Evolutionary conservation across 306 rosid species (phyloP), one percentile per base, ranked within the genome.

Genomic region (Fagus sylvatica): DNA sequence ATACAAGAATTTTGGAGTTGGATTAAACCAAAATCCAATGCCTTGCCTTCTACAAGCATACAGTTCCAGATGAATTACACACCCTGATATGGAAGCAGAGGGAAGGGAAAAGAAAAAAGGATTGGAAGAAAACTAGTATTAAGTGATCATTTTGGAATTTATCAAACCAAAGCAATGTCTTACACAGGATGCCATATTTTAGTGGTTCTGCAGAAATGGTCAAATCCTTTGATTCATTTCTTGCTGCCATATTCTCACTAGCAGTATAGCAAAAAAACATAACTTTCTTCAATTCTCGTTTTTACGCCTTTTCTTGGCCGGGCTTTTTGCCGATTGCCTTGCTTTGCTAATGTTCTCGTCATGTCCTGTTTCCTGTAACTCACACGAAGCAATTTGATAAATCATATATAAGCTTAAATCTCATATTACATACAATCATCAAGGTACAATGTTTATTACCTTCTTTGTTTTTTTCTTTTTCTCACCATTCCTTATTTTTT

Each of bases 281-380:
- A 68, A 43, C 16, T 12, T 8, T 36, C 62, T 41, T 77, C 77
- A 84, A 17, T 75, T 79, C 72, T 79, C 81, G 51, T 74, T 73
- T 83, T 80, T 85, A 1, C 64, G 80, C 69, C 82, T 86, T 82
- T 78, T 92, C 94, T 85, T 88, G 51, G 78, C 80, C 4, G 88
- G 56, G 43, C 60, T 71, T 71, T 82, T 82, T 22, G 77, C 62
- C 11, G 79, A 79, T 56, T 33, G 69, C 76, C 30, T 75, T 2
- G 19, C 28, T 78, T 79, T 88, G 51, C 61, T 72, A 17, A 69
- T 3, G 61, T 74, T 80, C 34, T 76, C 48, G 1, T 66, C 74
- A 39, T 74, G 69, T 73, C 82, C 73, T 22, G 12, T 81, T 77
- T 80, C 81, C 97, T 92, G 94, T 79, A 81, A 71, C 78, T 78